Evolutionary conservation across 2,329 filamentous ascomycete species (phyloP), one percentile per base, ranked within the genome.

Genomic region (Hypoxylon sp.): DNA sequence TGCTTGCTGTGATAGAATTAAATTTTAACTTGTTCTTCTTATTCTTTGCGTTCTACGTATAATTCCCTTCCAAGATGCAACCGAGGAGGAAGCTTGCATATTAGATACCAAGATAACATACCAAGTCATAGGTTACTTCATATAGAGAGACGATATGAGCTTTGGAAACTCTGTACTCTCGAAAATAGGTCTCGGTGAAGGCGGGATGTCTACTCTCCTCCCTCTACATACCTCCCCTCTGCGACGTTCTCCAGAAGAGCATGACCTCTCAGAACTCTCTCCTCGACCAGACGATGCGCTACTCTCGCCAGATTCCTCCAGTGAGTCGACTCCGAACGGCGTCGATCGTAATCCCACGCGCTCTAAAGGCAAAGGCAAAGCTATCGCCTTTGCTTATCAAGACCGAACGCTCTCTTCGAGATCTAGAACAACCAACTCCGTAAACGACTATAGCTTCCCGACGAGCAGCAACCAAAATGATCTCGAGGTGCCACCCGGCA

Each of bases 241-340:
- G 23, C 69, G 51, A 21, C 65, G 43, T 23, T 56, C 54, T 19
- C 64, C 68, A 14, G 67, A 74, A 50, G 73, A 76, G 21, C 74
- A 75, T 64, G 70, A 75, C 21, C 74, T 77, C 27, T 65, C 68
- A 50, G 74, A 76, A 32, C 68, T 77, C 16, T 76, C 74, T 46
- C 75, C 75, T 2, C 71, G 73, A 32, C 72, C 74, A 3, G 75
- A 74, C 25, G 68, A 74, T 50, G 69, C 74, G 5, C 64, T 76
- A 1, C 70, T 77, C 4, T 71, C 68, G 1, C 57, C 70, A 37
- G 67, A 65, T n/a, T 61, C 51, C 27, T 27, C 53, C 4, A 50
- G 45, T 37, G 59, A 62, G 11, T 11, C 29, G 16, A 37, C 46
- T 32, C 25, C 51, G 8, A 53, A 59, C 39, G 39, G 37, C 2